These are phyloP conservation scores for Geranium incanum DNA, from an alignment of 441 rosid genomes.

Conservation along the genomic window DNA sequence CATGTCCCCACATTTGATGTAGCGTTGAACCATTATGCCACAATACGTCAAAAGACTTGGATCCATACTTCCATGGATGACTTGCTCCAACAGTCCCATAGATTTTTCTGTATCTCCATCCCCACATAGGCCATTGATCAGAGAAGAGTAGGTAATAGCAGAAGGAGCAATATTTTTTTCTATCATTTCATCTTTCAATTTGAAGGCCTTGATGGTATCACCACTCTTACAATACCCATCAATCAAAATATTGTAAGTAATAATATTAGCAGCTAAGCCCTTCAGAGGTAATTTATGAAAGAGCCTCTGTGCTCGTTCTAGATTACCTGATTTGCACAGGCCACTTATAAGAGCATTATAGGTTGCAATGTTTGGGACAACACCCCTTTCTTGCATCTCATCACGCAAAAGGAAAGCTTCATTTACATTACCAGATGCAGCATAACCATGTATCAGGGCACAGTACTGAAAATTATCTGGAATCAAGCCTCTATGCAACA, in stretches of 20 bases:
- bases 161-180: too few species aligned
- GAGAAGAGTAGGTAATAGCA: too few species aligned
- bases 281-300: too few species aligned
- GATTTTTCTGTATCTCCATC: conserved; percentile 29
- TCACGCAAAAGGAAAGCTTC: conserved; percentile 63
- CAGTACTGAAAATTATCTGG: conserved; percentile 63
- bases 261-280: conserved; percentile 11
- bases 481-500: conserved; percentile 39
- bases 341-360: conserved; percentile 64
- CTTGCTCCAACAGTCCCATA: conserved; percentile 24
- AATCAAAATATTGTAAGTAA: conserved; percentile 38
- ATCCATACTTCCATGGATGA: conserved; percentile 21
- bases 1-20: conserved; percentile 17
- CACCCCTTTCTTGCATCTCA: conserved; percentile 57
- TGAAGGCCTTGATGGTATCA: too few species aligned
- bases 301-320: too few species aligned
- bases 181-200: too few species aligned
- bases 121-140: conserved; percentile 9
- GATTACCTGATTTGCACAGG: conserved; percentile 25
- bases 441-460: conserved; percentile 56
- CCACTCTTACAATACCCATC: too few species aligned
- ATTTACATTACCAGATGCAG: conserved; percentile 44
- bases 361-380: conserved; percentile 51
- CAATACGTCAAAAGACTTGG: conserved; percentile 18
- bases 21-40: conserved; percentile 19